phyloP scores from a whole-genome alignment of 2,329 filamentous ascomycete genomes.

The Tolypocladium endophyticum region DNA sequence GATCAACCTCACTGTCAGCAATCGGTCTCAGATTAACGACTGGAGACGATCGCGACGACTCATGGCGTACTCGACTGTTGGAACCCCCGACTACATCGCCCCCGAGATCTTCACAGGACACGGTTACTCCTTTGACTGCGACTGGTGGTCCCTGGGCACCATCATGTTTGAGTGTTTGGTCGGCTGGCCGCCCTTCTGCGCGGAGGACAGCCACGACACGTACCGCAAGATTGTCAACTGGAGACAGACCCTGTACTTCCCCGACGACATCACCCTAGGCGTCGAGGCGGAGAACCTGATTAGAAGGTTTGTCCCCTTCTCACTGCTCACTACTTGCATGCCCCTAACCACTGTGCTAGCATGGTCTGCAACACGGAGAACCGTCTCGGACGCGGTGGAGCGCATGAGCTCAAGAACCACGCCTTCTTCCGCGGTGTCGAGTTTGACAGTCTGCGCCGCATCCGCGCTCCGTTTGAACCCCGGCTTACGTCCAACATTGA shows the following conservation, averaged over 20 bases:
- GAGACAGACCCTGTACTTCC: conserved; percentile 92
- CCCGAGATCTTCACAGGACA: conserved; percentile 96
- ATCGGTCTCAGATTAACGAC: conserved; percentile 95
- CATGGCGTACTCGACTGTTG: conserved; percentile 97
- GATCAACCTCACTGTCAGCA: conserved; percentile 96
- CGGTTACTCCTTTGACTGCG: conserved; percentile 92
- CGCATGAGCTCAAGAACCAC: conserved; percentile 86
- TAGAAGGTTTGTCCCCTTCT: conserved; percentile 56
- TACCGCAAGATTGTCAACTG: conserved; percentile 99
- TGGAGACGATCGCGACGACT: conserved; percentile 93
- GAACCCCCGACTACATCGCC: conserved; percentile 96
- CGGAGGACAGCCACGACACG: conserved; percentile 93
- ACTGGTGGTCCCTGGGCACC: conserved; percentile 98
- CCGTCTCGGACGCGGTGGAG: conserved; percentile 77
- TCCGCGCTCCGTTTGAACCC: conserved; percentile 92
- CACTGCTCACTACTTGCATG: not conserved
- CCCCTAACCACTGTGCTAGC: conserved; percentile 32
- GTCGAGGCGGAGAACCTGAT: conserved; percentile 87
- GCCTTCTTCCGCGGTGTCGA: conserved; percentile 95
- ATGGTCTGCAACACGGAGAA: conserved; percentile 92
- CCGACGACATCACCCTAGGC: conserved; percentile 83
- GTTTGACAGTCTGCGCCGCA: conserved; percentile 84
- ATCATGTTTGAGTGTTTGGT: conserved; percentile 99
- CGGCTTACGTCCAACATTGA: conserved; percentile 88
- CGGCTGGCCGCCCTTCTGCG: conserved; percentile 97